Evolutionary conservation across 495 filamentous ascomycete genomes (phyloP).

Genomic region (Podospora fimiseda): DNA sequence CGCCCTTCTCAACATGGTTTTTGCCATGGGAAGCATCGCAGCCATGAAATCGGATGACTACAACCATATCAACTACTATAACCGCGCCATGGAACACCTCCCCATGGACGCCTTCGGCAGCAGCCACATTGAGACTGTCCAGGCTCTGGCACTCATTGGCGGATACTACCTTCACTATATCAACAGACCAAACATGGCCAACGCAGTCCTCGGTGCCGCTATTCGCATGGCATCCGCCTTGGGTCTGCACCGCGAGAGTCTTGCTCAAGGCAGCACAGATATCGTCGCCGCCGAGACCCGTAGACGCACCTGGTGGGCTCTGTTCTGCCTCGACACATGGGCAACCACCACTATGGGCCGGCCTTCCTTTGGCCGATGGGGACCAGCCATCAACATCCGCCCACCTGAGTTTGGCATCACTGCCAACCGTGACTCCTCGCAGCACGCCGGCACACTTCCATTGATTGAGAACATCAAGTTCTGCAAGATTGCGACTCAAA

Average conservation of each 20-base stretch:
- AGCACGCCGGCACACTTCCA: constrained; percentile 59
- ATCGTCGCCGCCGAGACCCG: constrained; percentile 55
- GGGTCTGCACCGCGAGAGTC: constrained; percentile 68
- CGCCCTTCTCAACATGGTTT: constrained; percentile 71
- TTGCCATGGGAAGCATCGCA: constrained; percentile 70
- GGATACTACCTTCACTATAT: constrained; percentile 78
- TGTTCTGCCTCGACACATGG: constrained; percentile 78
- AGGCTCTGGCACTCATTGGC: constrained; percentile 63
- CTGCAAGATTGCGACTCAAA: constrained; percentile 69
- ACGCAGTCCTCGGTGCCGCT: constrained; percentile 58
- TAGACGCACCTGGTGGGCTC: constrained; percentile 71
- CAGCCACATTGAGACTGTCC: constrained; percentile 63
- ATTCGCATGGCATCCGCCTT: constrained; percentile 65
- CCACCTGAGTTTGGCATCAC: constrained; percentile 52
- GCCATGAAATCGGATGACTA: constrained; percentile 63
- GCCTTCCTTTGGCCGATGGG: constrained; percentile 68
- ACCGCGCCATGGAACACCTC: constrained; percentile 61
- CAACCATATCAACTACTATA: constrained; percentile 67
- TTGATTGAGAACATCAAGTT: constrained; percentile 73
- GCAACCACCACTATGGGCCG: constrained; percentile 69
- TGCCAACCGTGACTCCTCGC: constrained; percentile 43
- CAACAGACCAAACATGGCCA: constrained; percentile 71
- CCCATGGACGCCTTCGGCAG: constrained; percentile 62
- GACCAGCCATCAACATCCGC: constrained; percentile 65
- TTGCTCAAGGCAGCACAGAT: constrained; percentile 47